Evolutionary conservation across 768 basidiomycete genomes (phyloP).

Genomic region (Panaeolus cyanescens): DNA sequence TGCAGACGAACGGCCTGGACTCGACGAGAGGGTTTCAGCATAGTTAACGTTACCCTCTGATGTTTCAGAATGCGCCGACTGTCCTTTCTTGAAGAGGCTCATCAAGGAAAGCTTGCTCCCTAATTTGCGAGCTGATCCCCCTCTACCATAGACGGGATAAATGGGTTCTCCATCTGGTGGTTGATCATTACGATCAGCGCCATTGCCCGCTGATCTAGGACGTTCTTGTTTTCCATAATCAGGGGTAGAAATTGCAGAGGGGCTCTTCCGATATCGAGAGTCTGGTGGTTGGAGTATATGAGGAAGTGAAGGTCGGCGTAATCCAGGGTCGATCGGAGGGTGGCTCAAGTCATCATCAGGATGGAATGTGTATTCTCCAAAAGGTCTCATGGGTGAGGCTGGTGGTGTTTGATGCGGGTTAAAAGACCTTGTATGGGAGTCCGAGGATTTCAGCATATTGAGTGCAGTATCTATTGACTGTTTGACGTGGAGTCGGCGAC

Average conservation of each 20-base stretch:
- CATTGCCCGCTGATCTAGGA: slow-evolving; percentile 75
- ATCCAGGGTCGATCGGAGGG: slow-evolving; percentile 32
- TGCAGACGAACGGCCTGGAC: slow-evolving; percentile 14
- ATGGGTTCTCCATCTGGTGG: slow-evolving; percentile 28
- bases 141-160: slow-evolving; percentile 32
- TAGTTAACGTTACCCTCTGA: slow-evolving; percentile 15
- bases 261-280: slow-evolving; percentile 35
- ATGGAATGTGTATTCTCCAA: slow-evolving; percentile 50
- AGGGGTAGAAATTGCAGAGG: slow-evolving; percentile 29
- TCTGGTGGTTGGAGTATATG: slow-evolving; percentile 44
- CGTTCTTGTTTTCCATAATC: slow-evolving; percentile 41
- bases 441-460: slow-evolving; percentile 48
- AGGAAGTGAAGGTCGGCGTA: slow-evolving; percentile 73
- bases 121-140: slow-evolving; percentile 44
- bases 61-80: slow-evolving; percentile 33
- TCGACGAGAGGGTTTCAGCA: slow-evolving; percentile 12
- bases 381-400: slow-evolving; percentile 39
- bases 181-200: slow-evolving; percentile 43
- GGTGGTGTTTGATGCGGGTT: slow-evolving; percentile 35
- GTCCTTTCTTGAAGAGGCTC: slow-evolving; percentile 70
- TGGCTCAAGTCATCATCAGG: slow-evolving; percentile 31
- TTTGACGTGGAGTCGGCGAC: slow-evolving; percentile 64
- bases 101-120: slow-evolving; percentile 76
- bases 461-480: slow-evolving; percentile 78
- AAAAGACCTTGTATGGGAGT: slow-evolving; percentile 27